A percentile compares a stretch with the other conserved stretches of the same genome.
Evolutionary conservation across 2,329 filamentous ascomycete genomes (phyloP).

Genomic region (Ophiostoma novo-ulmi): DNA sequence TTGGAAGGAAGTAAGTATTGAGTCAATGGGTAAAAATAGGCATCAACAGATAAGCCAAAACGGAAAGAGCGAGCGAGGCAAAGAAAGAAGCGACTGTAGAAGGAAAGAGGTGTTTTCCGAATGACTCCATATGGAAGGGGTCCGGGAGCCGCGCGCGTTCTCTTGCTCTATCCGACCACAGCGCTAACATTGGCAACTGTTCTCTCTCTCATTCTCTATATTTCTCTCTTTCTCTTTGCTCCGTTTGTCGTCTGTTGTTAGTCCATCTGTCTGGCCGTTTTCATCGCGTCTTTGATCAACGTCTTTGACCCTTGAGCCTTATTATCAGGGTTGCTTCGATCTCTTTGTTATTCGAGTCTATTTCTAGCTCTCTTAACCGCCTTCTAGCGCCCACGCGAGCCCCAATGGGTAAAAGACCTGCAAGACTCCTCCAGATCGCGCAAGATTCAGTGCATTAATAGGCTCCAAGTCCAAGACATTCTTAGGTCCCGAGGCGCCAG

Average conservation of each 20-base stretch:
- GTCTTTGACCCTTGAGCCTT: neutral
- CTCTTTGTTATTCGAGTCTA: conserved; percentile 10
- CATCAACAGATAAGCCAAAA: neutral
- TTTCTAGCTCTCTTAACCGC: neutral
- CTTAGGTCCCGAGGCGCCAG: neutral
- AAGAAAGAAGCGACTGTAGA: neutral
- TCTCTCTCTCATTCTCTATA: neutral
- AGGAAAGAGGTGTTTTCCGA: neutral
- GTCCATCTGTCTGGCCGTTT: neutral
- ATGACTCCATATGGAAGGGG: neutral
- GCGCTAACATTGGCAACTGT: conserved; percentile 30
- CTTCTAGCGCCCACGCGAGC: conserved; percentile 14
- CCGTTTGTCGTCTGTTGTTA: neutral
- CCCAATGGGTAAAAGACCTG: neutral
- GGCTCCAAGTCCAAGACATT: neutral
- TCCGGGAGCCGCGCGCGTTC: conserved; percentile 14
- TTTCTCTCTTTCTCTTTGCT: neutral
- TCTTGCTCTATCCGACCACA: neutral
- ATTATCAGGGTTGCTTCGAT: neutral
- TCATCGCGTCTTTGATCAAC: neutral
- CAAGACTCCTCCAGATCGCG: neutral
- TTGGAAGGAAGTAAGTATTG: neutral
- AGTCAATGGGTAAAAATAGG: neutral
- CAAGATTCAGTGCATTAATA: neutral
- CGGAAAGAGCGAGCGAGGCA: neutral